phyloP scores from a whole-genome alignment of 257 asterid genomes.

The Primulina tabacum region DNA sequence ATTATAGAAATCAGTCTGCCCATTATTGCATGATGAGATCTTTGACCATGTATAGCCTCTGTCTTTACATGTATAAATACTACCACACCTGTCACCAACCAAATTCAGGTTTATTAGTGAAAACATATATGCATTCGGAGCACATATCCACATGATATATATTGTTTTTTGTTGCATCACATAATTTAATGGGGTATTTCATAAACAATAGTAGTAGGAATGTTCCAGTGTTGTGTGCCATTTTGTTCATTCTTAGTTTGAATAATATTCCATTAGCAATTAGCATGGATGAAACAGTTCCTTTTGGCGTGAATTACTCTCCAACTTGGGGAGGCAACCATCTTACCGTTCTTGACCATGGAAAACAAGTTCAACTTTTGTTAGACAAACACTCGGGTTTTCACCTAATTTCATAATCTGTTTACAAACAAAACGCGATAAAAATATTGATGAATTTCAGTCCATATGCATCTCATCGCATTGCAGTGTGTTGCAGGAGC shows the following conservation, averaged over 20 bases:
- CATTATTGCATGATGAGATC: too few relatives aligned
- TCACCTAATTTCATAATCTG: not conserved
- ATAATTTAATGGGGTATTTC: not conserved
- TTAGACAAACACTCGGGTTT: not conserved
- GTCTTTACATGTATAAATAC: too few relatives aligned
- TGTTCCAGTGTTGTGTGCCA: not conserved
- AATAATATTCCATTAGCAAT: not conserved
- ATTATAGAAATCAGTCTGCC: too few relatives aligned
- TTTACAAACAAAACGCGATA: too few relatives aligned
- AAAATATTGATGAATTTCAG: too few relatives aligned
- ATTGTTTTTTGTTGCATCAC: too few relatives aligned
- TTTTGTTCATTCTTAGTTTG: not conserved
- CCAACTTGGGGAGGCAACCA: not conserved
- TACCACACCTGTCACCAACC: too few relatives aligned
- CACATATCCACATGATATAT: too few relatives aligned
- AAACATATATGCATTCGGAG: too few relatives aligned
- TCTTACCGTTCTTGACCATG: not conserved
- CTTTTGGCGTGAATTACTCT: not conserved
- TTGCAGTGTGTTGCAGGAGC: not conserved
- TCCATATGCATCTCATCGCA: too few relatives aligned
- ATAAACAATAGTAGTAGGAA: not conserved
- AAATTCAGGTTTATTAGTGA: not conserved
- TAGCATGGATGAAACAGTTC: not conserved
- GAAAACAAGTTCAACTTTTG: not conserved
- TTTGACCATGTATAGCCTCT: too few relatives aligned